These are phyloP conservation scores for Chaetomiaceae sp. DNA, from an alignment of 2,329 filamentous ascomycete genomes.

Conservation along the genomic window DNA sequence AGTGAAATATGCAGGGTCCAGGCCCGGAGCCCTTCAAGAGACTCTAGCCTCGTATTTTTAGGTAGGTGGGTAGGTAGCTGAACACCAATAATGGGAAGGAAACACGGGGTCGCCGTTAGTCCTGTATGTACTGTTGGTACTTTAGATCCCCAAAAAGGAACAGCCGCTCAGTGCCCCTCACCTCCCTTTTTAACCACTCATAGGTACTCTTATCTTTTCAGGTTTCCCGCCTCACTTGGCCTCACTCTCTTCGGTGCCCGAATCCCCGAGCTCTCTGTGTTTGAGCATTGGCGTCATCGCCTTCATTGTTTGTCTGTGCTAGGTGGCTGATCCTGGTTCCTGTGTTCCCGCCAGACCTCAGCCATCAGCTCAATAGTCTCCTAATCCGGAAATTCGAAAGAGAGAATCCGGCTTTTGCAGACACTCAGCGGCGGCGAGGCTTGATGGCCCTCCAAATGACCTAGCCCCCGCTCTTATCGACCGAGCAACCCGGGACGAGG, in stretches of 20 bases:
- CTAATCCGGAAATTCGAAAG: too few species aligned
- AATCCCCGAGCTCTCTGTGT: not conserved
- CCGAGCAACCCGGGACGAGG: not conserved
- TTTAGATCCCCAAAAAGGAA: not conserved
- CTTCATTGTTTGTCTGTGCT: not conserved
- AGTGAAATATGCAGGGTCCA: too few species aligned
- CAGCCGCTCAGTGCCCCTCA: conserved; percentile 1
- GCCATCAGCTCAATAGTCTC: too few species aligned
- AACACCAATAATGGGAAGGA: too few species aligned
- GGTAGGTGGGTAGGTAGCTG: too few species aligned
- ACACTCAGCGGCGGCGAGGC: not conserved
- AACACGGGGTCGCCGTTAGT: too few species aligned
- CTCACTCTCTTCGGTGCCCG: not conserved
- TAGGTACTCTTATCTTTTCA: not conserved
- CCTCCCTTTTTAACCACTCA: not conserved
- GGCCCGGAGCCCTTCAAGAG: too few species aligned
- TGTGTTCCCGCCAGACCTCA: too few species aligned
- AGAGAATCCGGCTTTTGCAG: too few species aligned
- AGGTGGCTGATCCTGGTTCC: not conserved
- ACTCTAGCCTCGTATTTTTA: too few species aligned
- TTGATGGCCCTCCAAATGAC: not conserved
- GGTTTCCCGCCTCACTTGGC: not conserved
- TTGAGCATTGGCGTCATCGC: not conserved
- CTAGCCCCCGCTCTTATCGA: not conserved
- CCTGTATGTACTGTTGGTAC: too few species aligned